Evolutionary conservation across 2,329 filamentous ascomycete genomes (phyloP), one percentile per base, ranked within the genome.

Genomic region (Anisogramma anomala): DNA sequence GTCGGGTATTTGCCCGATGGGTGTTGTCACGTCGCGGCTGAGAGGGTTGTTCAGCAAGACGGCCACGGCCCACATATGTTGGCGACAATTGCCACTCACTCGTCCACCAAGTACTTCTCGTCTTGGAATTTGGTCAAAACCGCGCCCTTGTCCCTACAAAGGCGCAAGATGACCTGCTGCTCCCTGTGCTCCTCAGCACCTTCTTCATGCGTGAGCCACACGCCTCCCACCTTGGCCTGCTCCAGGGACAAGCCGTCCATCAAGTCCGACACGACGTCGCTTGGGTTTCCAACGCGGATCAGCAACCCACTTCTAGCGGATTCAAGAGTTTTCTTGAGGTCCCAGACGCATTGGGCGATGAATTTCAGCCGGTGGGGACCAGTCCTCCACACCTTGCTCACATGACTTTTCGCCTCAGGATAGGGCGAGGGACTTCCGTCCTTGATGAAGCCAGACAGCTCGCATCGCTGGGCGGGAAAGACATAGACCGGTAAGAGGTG

Each of bases 81-180:
- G 4, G 2, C 34, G 3, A 6, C 11, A 18, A n/a, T n/a, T n/a
- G n/a, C n/a, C n/a, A 72, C 81, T 60, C 64, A 88, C 84, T 88
- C 82, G 52, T 88, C 79, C 37, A 88, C 68, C 45, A 79, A 79
- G 50, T 84, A 88, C 55, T 88, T 89, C 58, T 87, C 83, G 51
- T 89, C 83, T 0, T 60, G 58, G 74, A 78, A 87, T 1, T 77
- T 44, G 54, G 73, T 72, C 55, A 85, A 84, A 1, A 75, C 67
- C 3, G 77, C 64, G 1, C 64, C 66, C 3, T 68, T 59, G 10
- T 67, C 56, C 17, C 69, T 59, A 41, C 81, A 78, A 0, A 74
- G 54, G 0, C 62, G 55, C 20, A 67, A 64, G 2, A 84, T 64
- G 1, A 62, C 63, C 17, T 64, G 58, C 50, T 86, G 77, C 40